Percentiles rank a stretch among this genome's conserved stretches.
These are phyloP conservation scores for Hygrophoropsis aurantiaca DNA, from an alignment of 768 basidiomycete genomes.

Conservation along the genomic window DNA sequence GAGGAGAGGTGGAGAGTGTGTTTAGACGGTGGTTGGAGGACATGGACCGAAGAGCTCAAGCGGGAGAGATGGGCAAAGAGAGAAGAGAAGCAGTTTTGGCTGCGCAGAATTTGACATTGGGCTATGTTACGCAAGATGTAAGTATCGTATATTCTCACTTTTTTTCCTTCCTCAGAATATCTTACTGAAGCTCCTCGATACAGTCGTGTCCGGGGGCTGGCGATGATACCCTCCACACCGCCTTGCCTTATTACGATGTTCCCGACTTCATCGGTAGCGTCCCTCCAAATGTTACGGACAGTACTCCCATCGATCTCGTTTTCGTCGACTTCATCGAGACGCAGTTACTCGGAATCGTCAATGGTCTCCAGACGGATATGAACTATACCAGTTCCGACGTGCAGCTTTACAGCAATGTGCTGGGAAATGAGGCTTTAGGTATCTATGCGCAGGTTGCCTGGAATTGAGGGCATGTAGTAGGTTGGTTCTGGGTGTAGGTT, in stretches of 20 bases:
- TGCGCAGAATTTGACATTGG: slow-evolving; percentile 57
- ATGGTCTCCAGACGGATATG: slow-evolving; percentile 49
- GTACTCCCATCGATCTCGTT: slow-evolving; percentile 66
- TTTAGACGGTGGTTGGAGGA: slow-evolving; percentile 59
- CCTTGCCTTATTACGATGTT: slow-evolving; percentile 52
- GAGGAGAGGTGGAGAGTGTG: slow-evolving; percentile 49
- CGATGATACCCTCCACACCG: slow-evolving; percentile 67
- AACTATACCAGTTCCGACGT: slow-evolving; percentile 55
- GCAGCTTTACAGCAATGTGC: slow-evolving; percentile 48
- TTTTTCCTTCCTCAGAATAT: background rate
- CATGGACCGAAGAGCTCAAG: slow-evolving; percentile 40
- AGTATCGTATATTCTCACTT: slow-evolving; percentile 26
- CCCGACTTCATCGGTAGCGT: slow-evolving; percentile 63
- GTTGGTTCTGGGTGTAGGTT: too few relatives aligned
- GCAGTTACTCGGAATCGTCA: slow-evolving; percentile 54
- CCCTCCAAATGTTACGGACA: slow-evolving; percentile 47
- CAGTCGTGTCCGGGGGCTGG: slow-evolving; percentile 73
- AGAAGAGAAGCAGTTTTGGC: slow-evolving; percentile 28
- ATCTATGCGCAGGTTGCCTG: slow-evolving; percentile 37
- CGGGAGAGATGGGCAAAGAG: slow-evolving; percentile 27
- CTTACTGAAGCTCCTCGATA: background rate
- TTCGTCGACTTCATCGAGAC: slow-evolving; percentile 70
- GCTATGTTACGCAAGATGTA: slow-evolving; percentile 76
- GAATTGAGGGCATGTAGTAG: slow-evolving; percentile 21
- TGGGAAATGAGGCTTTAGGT: slow-evolving; percentile 37